Conservation (phyloP, 169 alveolate genomes). For the Cryptosporidium bovis region DNA sequence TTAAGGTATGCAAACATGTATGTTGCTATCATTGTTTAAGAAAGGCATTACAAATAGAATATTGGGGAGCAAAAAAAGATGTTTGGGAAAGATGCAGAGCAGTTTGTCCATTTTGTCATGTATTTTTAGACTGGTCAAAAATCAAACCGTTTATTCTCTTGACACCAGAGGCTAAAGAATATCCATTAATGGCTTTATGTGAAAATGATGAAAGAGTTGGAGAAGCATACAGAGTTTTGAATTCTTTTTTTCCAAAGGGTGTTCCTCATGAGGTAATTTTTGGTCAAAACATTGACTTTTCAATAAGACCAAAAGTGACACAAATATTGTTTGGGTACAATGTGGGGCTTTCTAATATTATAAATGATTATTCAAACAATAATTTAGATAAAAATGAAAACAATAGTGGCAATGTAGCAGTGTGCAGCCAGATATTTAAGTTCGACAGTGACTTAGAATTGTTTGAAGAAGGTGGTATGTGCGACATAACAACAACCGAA, state of each 20-base stretch:
- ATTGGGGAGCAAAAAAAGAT: conserved; percentile 75
- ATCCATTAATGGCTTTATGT: conserved; percentile 51
- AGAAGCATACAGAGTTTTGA: conserved; percentile 49
- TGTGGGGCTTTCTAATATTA: neutral
- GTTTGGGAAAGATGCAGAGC: conserved; percentile 71
- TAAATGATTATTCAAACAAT: too few species aligned
- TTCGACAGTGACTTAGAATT: too few species aligned
- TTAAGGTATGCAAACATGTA: conserved; percentile 71
- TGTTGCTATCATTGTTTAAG: conserved; percentile 70
- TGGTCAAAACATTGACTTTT: conserved; percentile 40
- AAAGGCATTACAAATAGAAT: conserved; percentile 70
- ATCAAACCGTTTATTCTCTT: conserved; percentile 65
- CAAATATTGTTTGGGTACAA: conserved; percentile 31
- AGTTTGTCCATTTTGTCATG: conserved; percentile 68
- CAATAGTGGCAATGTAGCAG: too few species aligned
- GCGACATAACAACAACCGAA: neutral
- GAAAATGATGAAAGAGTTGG: conserved; percentile 42
- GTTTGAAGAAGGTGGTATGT: too few species aligned
- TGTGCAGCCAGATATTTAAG: too few species aligned
- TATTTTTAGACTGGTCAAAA: conserved; percentile 58
- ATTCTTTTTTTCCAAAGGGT: conserved; percentile 65
- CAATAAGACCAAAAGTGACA: conserved; percentile 54
- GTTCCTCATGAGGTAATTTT: conserved; percentile 45
- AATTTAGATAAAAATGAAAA: too few species aligned
- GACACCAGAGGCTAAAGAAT: conserved; percentile 53